A percentile compares a stretch with the other conserved stretches of the same genome.
These are phyloP conservation scores for Quercus variabilis DNA, from an alignment of 306 rosid genomes.

Conservation along the genomic window DNA sequence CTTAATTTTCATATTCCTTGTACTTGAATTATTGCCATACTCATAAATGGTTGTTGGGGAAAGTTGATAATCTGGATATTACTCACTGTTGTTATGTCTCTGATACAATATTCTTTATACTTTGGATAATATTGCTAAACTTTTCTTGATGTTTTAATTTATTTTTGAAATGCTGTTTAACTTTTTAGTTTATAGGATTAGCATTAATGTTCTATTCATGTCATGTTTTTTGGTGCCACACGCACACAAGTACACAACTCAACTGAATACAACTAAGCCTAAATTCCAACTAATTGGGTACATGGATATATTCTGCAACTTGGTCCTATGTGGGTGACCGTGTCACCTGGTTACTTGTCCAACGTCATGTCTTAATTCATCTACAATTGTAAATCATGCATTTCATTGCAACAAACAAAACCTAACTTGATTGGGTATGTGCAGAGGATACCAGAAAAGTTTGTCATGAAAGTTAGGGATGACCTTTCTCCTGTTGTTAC, in stretches of 20 bases:
- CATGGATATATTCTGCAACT: background rate
- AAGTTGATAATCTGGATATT: background rate
- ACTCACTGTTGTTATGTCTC: background rate
- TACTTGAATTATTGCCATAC: background rate
- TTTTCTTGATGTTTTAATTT: background rate
- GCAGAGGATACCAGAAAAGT: constrained; percentile 86
- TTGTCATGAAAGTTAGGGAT: constrained; percentile 59
- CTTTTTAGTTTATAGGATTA: background rate
- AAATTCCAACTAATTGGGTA: background rate
- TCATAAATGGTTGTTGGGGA: background rate
- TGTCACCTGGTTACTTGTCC: background rate
- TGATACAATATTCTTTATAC: background rate
- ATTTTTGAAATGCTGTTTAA: background rate
- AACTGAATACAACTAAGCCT: background rate
- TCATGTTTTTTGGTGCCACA: background rate
- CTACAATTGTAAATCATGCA: background rate
- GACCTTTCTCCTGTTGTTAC: constrained; percentile 63
- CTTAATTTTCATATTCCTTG: background rate
- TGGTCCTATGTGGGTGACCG: background rate
- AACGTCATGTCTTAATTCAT: background rate
- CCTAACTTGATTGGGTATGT: constrained; percentile 32
- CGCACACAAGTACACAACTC: background rate
- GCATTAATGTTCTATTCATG: background rate
- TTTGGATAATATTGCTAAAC: background rate
- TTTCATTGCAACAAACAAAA: constrained; percentile 9